Percentiles rank a stretch among this genome's conserved stretches.
These are phyloP conservation scores for Leccinum sublutescens DNA, from an alignment of 768 basidiomycete genomes.

Conservation along the genomic window DNA sequence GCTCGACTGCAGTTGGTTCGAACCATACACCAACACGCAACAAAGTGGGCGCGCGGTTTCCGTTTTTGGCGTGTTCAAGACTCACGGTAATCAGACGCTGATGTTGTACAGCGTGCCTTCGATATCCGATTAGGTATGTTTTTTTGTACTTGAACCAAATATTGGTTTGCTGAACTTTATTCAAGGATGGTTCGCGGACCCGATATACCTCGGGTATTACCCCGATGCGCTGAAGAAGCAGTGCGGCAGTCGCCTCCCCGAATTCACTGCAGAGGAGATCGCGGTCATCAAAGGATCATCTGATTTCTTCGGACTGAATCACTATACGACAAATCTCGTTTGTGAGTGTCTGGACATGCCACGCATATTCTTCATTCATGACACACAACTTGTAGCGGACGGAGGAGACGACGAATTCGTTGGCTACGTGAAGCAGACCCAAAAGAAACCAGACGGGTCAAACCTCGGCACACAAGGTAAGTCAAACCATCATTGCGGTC, in stretches of 20 bases:
- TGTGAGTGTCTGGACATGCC: constrained; percentile 39
- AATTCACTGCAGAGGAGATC: constrained; percentile 58
- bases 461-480: constrained; percentile 65
- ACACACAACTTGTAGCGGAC: constrained; percentile 38
- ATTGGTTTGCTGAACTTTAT: constrained; percentile 16
- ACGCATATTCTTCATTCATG: neutral
- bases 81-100: constrained; percentile 46
- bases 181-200: constrained; percentile 67
- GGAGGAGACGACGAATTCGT: constrained; percentile 69
- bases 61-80: neutral
- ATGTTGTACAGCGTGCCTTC: constrained; percentile 69
- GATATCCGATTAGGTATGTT: constrained; percentile 70
- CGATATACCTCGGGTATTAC: constrained; percentile 73
- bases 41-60: constrained; percentile 45
- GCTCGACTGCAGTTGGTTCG: constrained; percentile 73
- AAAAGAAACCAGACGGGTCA: constrained; percentile 63
- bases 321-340: constrained; percentile 71
- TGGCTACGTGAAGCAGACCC: constrained; percentile 61
- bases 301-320: constrained; percentile 78
- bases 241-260: constrained; percentile 58
- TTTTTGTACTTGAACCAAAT: constrained; percentile 26
- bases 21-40: constrained; percentile 67
- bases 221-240: constrained; percentile 58
- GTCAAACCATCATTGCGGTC: constrained; percentile 2
- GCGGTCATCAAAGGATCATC: constrained; percentile 62